Conservation (phyloP, 164 flowering plant species). For the Magnolia kwangsiensis region DNA sequence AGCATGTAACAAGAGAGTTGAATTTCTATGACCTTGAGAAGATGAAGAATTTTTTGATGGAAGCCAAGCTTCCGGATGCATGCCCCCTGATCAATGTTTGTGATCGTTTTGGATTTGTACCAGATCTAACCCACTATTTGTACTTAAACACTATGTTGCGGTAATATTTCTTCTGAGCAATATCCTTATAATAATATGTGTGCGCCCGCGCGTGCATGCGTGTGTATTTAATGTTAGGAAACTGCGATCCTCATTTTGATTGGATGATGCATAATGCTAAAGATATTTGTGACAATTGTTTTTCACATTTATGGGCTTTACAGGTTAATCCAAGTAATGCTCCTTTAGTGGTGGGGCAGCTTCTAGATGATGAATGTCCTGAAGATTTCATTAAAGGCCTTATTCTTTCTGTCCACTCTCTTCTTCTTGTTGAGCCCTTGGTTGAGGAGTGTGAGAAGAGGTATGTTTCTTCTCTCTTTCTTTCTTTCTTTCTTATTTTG, state of each 20-base stretch:
- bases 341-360: conserved; percentile 96
- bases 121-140: too few species aligned
- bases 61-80: too few species aligned
- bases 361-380: conserved; percentile 97
- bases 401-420: conserved; percentile 53
- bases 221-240: not conserved
- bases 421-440: conserved; percentile 97
- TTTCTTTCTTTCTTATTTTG: not conserved
- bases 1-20: too few species aligned
- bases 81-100: too few species aligned
- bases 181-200: too few species aligned
- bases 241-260: not conserved
- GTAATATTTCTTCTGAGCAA: too few species aligned
- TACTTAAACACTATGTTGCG: too few species aligned
- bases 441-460: conserved; percentile 99
- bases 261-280: not conserved
- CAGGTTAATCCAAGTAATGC: conserved; percentile 99
- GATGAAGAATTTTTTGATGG: too few species aligned
- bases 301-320: conserved; percentile 3
- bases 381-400: conserved; percentile 99
- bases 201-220: too few species aligned
- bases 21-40: too few species aligned
- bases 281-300: not conserved
- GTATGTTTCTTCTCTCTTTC: conserved; percentile 26
- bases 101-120: too few species aligned